phyloP scores from a whole-genome alignment of 306 rosid species.

The Vicia faba region DNA sequence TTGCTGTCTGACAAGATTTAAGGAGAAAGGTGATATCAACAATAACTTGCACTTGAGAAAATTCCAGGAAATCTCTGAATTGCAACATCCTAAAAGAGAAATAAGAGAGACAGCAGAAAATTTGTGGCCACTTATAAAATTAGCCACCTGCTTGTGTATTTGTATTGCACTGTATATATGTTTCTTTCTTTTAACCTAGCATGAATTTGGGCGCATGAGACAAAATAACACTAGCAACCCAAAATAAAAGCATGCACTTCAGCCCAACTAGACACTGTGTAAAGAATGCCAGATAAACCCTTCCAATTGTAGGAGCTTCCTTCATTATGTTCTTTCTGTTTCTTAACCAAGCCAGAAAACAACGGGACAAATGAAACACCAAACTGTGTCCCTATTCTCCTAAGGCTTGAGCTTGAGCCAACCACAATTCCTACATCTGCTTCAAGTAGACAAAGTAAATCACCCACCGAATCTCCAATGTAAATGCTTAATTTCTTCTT shows the following conservation, averaged over 20 bases:
- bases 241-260: constrained; percentile 96
- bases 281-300: constrained; percentile 79
- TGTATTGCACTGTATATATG: constrained; percentile 56
- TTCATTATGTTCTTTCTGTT: constrained; percentile 63
- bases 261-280: constrained; percentile 88
- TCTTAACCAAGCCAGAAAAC: constrained; percentile 71
- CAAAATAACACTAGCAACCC: constrained; percentile 73
- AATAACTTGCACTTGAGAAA: too few relatives aligned
- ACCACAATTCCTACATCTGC: constrained; percentile 94
- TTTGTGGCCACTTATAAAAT: constrained; percentile 71
- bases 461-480: constrained; percentile 94
- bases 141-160: constrained; percentile 66
- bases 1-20: constrained; percentile 50
- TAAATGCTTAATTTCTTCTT: constrained; percentile 68
- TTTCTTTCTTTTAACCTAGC: constrained; percentile 48
- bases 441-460: constrained; percentile 90
- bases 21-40: constrained; percentile 35
- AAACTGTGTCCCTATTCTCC: constrained; percentile 65
- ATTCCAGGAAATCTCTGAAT: constrained; percentile 35
- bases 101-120: constrained; percentile 56
- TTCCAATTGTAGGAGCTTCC: constrained; percentile 69
- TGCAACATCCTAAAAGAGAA: constrained; percentile 55
- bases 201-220: constrained; percentile 48
- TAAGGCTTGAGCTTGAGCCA: constrained; percentile 91
- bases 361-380: constrained; percentile 86